Evolutionary conservation across 2,329 filamentous ascomycete genomes (phyloP).

Genomic region (Aspergillus fischeri): DNA sequence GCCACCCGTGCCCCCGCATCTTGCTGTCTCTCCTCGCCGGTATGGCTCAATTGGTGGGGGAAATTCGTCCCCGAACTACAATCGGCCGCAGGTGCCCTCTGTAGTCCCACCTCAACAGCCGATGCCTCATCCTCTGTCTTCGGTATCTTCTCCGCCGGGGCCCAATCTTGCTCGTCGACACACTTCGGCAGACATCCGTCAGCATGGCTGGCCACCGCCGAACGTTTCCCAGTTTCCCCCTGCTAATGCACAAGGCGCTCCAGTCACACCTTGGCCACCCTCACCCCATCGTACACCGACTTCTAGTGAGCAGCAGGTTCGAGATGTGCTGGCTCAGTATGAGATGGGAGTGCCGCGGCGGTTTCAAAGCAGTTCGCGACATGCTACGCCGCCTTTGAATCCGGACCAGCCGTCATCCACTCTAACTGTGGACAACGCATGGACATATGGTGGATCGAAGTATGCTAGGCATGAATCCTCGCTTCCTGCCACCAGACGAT

Average conservation of each 20-base stretch:
- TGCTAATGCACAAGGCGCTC: constrained; percentile 59
- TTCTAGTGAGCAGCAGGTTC: constrained; percentile 58
- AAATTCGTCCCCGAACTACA: constrained; percentile 68
- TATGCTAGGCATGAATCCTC: constrained; percentile 39
- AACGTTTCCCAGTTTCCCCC: constrained; percentile 63
- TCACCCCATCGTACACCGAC: constrained; percentile 54
- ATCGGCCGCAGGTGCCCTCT: constrained; percentile 64
- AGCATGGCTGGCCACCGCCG: constrained; percentile 67
- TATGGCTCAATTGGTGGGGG: constrained; percentile 78
- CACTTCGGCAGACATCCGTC: constrained; percentile 91
- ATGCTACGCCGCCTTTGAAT: constrained; percentile 51
- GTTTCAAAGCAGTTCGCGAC: constrained; percentile 45
- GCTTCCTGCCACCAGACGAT: constrained; percentile 60
- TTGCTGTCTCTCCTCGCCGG: constrained; percentile 72
- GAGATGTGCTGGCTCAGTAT: constrained; percentile 61
- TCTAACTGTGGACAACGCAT: constrained; percentile 52
- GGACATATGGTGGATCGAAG: constrained; percentile 49
- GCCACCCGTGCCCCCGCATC: constrained; percentile 74
- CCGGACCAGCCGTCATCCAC: constrained; percentile 48
- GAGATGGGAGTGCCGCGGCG: constrained; percentile 56
- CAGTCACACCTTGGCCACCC: constrained; percentile 62
- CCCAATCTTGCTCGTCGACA: constrained; percentile 76
- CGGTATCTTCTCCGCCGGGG: constrained; percentile 52
- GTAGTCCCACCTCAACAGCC: constrained; percentile 67
- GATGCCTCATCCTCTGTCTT: constrained; percentile 59